Base-by-base conservation (phyloP, 2,329 filamentous ascomycete species). In the Fusarium xylarioides region DNA sequence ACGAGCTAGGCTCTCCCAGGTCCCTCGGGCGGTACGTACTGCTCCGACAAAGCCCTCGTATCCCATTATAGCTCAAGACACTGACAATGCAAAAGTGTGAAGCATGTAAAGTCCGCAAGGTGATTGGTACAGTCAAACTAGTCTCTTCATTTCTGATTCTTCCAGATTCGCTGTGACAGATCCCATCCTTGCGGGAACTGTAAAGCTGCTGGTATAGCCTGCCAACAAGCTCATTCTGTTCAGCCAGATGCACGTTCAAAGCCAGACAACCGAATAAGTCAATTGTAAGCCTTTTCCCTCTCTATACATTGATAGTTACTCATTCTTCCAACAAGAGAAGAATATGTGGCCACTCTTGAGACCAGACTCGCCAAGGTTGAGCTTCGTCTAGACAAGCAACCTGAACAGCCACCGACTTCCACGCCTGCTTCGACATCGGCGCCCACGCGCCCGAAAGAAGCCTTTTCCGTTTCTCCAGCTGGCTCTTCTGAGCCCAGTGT, bases 91-190 rank as follows among this genome's bases (percentile, higher is more conserved):
- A 50, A 60, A 30, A 73, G 71, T 73, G 71, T 34, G 70, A 73
- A 58, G 71, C 56, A 14, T 73, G 71, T 23, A 73, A 73, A 32
- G 52, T 73, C 26, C 66, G 71, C 42, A 73, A 73, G 70, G 71
- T 68, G 52, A 35, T 23, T 42, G 4, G 6, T 23, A n/a, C n/a
- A 18, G 0, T 3, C 4, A 54, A n/a, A 1, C 19, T 16, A 5
- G 11, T 5, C 8, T 40, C 10, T 26, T 11, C 6, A 4, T 4
- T 14, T 5, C 15, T 23, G 28, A 53, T 23, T n/a, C 1, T 11
- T 7, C 16, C 23, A 73, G 71, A 73, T 73, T 19, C 70, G 71
- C 8, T 73, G 71, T 49, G 71, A 73, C 12, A 57, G 71, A 10
- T 50, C 58, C 9, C 46, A 73, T 23, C 71, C 71, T 2, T 73